These are phyloP conservation scores for Uncinocarpus reesii DNA, from an alignment of 2,329 filamentous ascomycete genomes.

Conservation along the genomic window DNA sequence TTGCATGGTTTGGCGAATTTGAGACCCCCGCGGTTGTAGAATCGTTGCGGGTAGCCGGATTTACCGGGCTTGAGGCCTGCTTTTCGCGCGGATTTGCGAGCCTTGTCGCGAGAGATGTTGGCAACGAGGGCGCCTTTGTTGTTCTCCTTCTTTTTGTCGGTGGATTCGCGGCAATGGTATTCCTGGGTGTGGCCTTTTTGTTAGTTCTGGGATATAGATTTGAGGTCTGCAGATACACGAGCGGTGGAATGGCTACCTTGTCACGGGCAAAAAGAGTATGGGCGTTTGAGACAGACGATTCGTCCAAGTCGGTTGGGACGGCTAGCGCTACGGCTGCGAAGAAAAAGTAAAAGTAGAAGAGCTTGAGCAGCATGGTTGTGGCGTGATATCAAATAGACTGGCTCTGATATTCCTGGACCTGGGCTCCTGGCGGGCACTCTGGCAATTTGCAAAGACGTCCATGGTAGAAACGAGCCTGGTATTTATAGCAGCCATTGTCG, in stretches of 20 bases:
- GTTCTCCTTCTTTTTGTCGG: constrained; percentile 7
- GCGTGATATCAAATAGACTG: not conserved
- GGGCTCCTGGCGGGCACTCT: not conserved
- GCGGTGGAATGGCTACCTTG: not conserved
- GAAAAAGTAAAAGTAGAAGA: constrained; percentile 5
- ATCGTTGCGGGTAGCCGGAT: constrained; percentile 10
- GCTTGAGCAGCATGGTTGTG: constrained; percentile 18
- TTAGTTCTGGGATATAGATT: not conserved
- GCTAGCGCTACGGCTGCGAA: constrained; percentile 4
- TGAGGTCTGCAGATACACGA: too few relatives aligned
- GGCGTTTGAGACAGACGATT: not conserved
- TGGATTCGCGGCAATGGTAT: constrained; percentile 11
- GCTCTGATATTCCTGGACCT: not conserved
- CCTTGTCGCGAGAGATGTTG: constrained; percentile 6
- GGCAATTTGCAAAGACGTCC: not conserved
- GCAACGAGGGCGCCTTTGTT: constrained; percentile 12
- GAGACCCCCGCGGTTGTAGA: constrained; percentile 10
- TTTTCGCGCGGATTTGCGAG: not conserved
- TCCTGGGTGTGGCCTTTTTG: not conserved
- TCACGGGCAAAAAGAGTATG: constrained; percentile 3
- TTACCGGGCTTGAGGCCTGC: not conserved
- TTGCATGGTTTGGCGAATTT: constrained; percentile 14
- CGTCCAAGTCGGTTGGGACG: not conserved
- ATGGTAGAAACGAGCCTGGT: not conserved
- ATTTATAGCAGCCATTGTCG: not conserved